Base-by-base conservation (phyloP, 371 early-diverging fungal genomes). In the Mucor ambiguus region DNA sequence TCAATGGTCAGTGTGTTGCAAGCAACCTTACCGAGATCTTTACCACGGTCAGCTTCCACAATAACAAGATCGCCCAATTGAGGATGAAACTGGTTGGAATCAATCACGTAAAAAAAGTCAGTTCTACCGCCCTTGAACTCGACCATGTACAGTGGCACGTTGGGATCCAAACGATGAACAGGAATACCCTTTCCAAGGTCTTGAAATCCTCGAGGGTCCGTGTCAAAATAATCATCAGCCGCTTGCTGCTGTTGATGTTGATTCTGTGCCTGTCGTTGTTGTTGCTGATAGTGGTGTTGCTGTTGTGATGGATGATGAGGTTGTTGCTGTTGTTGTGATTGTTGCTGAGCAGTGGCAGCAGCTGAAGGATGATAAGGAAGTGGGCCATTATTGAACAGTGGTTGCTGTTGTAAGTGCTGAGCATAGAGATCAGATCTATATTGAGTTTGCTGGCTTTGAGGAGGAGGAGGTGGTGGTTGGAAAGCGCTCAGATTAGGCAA, bases 41-140 rank as follows among this genome's bases (percentile, higher is more conserved):
- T 94, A 44, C 98, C 98, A 49, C 98, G 92, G 74, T 98, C 98
- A 5, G 96, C 98, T 77, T 98, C 98, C 1, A 97, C 97, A 69
- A 98, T 95, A 12, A 95, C 97, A 41, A 94, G 77, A 67, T 94
- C 94, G 9, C 93, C 93, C 6, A 80, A 68, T 59, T 88, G 88
- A 33, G 90, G 73, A 22, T 74, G 63, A 44, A 83, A 65, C 4
- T 75, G 63, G 10, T 49, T 58, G 9, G 67, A 65, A 26, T 90
- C 90, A 7, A 87, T 68, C 5, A 89, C 77, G 78, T 90, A 94
- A 74, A 93, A 96, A 60, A 90, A 85, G 67, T 96, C 96, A n/a
- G 87, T 91, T 33, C 96, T 83, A 18, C 94, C 94, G 11, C 93
- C 93, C 73, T 96, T 96, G 75, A 96, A 96, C 72, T 96, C 95